Percentiles rank a stretch among this genome's conserved stretches.
Evolutionary conservation across 2,329 filamentous ascomycete species (phyloP).

Genomic region (Colletotrichum zoysiae): DNA sequence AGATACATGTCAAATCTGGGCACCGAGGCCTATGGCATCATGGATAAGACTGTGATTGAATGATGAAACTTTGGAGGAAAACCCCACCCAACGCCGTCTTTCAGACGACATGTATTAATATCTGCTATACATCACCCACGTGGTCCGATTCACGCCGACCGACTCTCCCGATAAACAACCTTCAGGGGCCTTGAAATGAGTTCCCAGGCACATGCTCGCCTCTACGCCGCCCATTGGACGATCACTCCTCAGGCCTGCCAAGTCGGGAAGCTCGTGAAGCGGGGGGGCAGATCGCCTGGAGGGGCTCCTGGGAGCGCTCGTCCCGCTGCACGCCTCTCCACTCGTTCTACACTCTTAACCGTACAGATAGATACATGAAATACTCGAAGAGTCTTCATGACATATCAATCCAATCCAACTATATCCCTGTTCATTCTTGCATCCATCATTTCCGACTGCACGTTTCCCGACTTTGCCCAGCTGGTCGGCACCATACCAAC

Average conservation of each 20-base stretch:
- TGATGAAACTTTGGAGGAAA: neutral
- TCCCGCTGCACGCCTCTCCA: neutral
- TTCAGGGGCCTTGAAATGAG: slow-evolving; percentile 1
- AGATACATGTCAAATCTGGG: neutral
- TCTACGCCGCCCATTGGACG: slow-evolving; percentile 25
- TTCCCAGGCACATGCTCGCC: slow-evolving; percentile 26
- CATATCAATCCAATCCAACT: no score
- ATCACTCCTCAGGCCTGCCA: slow-evolving; percentile 4
- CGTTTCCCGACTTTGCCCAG: slow-evolving; percentile 14
- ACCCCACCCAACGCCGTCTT: neutral
- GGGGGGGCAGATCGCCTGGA: slow-evolving; percentile 1
- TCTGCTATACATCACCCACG: neutral
- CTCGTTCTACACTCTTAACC: neutral
- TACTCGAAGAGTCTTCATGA: neutral
- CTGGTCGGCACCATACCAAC: slow-evolving; percentile 16
- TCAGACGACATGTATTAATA: neutral
- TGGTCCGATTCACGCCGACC: neutral
- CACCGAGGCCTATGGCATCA: neutral
- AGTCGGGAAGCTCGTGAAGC: slow-evolving; percentile 29
- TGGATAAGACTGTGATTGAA: neutral
- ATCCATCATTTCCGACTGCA: neutral
- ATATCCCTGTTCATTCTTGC: neutral
- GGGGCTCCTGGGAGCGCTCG: neutral
- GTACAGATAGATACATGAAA: neutral
- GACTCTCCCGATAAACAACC: neutral